phyloP scores from a whole-genome alignment of 148 eudicot genomes.

The Vaccinium corymbosum region DNA sequence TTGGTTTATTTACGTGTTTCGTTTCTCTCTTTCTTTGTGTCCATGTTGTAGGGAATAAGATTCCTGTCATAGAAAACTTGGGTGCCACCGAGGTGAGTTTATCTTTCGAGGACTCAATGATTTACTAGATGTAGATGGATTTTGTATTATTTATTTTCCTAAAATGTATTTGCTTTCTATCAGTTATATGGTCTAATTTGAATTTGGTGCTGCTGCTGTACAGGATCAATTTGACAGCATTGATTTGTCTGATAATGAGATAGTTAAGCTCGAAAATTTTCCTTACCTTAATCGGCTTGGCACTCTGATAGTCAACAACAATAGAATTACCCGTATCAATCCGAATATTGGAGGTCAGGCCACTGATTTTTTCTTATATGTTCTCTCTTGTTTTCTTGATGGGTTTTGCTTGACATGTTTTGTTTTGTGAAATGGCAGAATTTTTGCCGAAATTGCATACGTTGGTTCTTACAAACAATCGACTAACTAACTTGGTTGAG shows the following conservation, averaged over 20 bases:
- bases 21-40: neutral
- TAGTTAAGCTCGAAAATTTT: constrained; percentile 93
- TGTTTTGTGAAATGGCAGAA: constrained; percentile 43
- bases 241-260: constrained; percentile 96
- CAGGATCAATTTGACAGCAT: constrained; percentile 98
- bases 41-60: constrained; percentile 68
- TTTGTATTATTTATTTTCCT: neutral
- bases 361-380: neutral
- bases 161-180: neutral
- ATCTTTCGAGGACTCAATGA: neutral
- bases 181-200: neutral
- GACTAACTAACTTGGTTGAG: constrained; percentile 85
- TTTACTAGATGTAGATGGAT: neutral
- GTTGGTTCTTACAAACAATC: constrained; percentile 85
- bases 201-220: neutral
- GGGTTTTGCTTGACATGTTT: constrained; percentile 17
- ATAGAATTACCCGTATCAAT: constrained; percentile 87
- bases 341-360: constrained; percentile 80
- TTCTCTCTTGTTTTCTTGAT: neutral
- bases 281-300: constrained; percentile 79
- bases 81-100: constrained; percentile 82
- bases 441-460: constrained; percentile 90
- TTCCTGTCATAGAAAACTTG: constrained; percentile 80
- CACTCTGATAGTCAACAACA: constrained; percentile 81
- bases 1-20: neutral